phyloP scores from a whole-genome alignment of 495 filamentous ascomycete species.

The Lasiosphaeria ovina region DNA sequence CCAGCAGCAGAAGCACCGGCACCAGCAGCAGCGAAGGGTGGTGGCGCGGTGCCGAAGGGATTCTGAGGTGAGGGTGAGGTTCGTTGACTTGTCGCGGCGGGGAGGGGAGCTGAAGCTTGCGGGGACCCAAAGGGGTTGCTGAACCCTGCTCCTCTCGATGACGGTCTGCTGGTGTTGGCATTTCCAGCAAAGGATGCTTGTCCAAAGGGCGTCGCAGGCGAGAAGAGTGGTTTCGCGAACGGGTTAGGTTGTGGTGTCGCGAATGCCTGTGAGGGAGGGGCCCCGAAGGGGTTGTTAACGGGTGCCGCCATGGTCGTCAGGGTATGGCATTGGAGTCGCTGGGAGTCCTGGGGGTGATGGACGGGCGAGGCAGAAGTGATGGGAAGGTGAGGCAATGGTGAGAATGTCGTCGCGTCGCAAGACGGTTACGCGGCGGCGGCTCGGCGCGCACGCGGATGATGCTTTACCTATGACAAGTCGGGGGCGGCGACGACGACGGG shows the following conservation, averaged over 20 bases:
- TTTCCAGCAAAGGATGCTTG: no score
- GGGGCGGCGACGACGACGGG: background rate
- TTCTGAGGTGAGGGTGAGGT: constrained; percentile 5
- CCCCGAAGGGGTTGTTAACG: constrained; percentile 31
- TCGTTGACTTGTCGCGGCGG: background rate
- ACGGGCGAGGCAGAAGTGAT: constrained; percentile 5
- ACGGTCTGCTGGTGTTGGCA: no score
- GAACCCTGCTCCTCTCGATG: background rate
- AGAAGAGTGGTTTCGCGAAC: no score
- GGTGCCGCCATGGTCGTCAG: constrained; percentile 24
- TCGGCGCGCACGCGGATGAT: no score
- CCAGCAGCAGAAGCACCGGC: background rate
- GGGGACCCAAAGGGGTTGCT: constrained; percentile 11
- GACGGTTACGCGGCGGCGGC: no score
- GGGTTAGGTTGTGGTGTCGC: background rate
- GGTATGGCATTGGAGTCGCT: constrained; percentile 24
- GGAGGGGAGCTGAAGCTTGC: background rate
- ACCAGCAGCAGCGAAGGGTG: no score
- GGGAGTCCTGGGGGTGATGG: no score
- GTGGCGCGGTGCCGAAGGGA: constrained; percentile 8
- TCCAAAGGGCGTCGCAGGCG: no score
- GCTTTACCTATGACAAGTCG: no score
- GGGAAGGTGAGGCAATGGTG: background rate
- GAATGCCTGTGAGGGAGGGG: background rate
- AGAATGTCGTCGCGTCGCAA: no score